phyloP scores from a whole-genome alignment of 2,329 filamentous ascomycete genomes.

The Raffaelea arxii region DNA sequence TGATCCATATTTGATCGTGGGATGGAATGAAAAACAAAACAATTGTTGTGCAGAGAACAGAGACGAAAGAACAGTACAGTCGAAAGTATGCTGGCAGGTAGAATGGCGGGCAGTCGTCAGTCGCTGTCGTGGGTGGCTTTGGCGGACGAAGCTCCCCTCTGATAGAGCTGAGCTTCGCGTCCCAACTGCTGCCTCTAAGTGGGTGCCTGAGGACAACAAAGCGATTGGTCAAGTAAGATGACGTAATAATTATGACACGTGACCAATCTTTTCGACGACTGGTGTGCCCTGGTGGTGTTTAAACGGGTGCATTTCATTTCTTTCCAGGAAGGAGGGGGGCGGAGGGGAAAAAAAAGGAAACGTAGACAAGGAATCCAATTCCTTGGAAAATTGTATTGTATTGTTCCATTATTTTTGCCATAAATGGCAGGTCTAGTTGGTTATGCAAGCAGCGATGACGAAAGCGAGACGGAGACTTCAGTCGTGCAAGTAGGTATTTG shows the following conservation, averaged over 20 bases:
- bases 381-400: no score
- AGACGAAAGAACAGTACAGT: no score
- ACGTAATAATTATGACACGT: neutral
- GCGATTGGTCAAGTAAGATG: neutral
- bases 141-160: neutral
- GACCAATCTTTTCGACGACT: no score
- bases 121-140: neutral
- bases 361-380: no score
- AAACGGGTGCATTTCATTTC: no score
- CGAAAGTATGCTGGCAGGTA: neutral
- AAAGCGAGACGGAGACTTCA: slow-evolving; percentile 22
- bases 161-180: slow-evolving; percentile 17
- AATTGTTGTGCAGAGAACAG: neutral
- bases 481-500: neutral
- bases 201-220: slow-evolving; percentile 6
- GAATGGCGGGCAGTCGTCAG: neutral
- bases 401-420: no score
- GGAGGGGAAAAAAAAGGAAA: no score
- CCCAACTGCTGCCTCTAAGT: slow-evolving; percentile 16
- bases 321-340: no score
- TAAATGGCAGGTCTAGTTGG: slow-evolving; percentile 36
- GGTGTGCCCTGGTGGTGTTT: no score
- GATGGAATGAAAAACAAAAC: neutral
- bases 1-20: slow-evolving; percentile 48
- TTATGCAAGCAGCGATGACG: slow-evolving; percentile 44